Conservation (phyloP, 1,139 yeast genomes). For the Debaryomyces coudertii region DNA sequence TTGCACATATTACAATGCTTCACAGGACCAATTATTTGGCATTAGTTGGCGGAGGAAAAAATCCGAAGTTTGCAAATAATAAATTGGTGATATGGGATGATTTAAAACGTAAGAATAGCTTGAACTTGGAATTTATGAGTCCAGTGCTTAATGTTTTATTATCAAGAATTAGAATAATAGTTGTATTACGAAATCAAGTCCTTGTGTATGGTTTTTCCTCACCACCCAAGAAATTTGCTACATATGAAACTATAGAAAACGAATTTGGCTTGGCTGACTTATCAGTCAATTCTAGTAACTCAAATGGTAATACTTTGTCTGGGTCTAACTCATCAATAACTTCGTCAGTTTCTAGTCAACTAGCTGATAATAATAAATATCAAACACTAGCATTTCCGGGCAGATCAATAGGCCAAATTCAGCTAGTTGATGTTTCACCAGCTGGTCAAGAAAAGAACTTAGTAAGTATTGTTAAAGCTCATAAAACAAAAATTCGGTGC, state of each 20-base stretch:
- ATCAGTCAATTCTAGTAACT: constrained; percentile 34
- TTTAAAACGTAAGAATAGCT: constrained; percentile 72
- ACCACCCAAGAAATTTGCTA: constrained; percentile 70
- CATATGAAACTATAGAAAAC: constrained; percentile 74
- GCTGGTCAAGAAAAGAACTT: constrained; percentile 62
- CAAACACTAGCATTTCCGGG: constrained; percentile 76
- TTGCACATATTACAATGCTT: constrained; percentile 79
- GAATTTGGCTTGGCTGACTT: constrained; percentile 71
- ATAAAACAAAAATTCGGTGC: constrained; percentile 68
- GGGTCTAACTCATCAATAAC: constrained; percentile 20
- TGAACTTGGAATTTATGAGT: constrained; percentile 71
- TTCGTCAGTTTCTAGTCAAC: constrained; percentile 15
- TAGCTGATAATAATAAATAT: constrained; percentile 27
- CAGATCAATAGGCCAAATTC: constrained; percentile 72
- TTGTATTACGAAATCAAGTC: constrained; percentile 67
- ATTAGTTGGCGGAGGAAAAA: constrained; percentile 83
- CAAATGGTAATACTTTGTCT: constrained; percentile 13
- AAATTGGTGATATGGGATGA: constrained; percentile 91
- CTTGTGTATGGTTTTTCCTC: constrained; percentile 79
- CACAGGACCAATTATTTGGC: constrained; percentile 90
- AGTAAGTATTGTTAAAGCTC: constrained; percentile 81
- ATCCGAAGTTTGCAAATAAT: constrained; percentile 76
- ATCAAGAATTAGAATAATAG: constrained; percentile 75
- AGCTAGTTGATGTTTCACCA: constrained; percentile 69
- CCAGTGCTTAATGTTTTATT: constrained; percentile 75